Conservation (phyloP, 108 stramenopile species). For the Skeletonema costatum region DNA sequence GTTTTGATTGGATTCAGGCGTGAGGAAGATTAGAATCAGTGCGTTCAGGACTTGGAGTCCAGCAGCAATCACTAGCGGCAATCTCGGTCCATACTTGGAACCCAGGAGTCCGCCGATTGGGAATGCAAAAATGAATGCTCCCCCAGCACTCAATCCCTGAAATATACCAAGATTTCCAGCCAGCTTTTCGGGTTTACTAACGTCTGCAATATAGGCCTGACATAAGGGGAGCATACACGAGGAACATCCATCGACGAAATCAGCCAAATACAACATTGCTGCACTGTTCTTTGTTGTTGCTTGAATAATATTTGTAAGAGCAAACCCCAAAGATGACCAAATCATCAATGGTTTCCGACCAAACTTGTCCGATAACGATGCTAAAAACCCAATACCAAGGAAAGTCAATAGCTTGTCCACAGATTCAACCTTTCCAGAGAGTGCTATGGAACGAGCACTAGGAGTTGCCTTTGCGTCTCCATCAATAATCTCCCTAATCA, state of each 20-base stretch:
- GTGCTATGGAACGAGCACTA: conserved; percentile 5
- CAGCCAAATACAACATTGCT: conserved; percentile 15
- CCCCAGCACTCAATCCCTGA: conserved; percentile 16
- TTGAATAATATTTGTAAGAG: conserved; percentile 20
- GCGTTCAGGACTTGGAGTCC: conserved; percentile 26
- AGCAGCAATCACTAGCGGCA: conserved; percentile 24
- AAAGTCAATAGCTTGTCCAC: conserved; percentile 28
- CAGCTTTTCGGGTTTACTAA: neutral
- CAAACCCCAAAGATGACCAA: conserved; percentile 22
- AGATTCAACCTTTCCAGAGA: conserved; percentile 23
- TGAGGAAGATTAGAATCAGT: conserved; percentile 14
- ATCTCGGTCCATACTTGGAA: neutral
- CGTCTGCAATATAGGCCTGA: conserved; percentile 26
- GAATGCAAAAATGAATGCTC: conserved; percentile 19
- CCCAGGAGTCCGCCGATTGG: conserved; percentile 11
- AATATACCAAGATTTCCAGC: conserved; percentile 28
- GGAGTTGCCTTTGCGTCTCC: conserved; percentile 18
- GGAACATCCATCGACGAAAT: conserved; percentile 25
- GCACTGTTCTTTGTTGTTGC: conserved; percentile 14
- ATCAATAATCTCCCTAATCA: conserved; percentile 20
- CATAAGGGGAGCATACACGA: conserved; percentile 27
- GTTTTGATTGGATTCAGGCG: conserved; percentile 17
- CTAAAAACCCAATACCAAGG: conserved; percentile 16
- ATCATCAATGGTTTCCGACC: conserved; percentile 28
- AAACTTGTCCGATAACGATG: conserved; percentile 15